Evolutionary conservation across 345 rosid species (phyloP).

Genomic region (Chamaenerion angustifolium): DNA sequence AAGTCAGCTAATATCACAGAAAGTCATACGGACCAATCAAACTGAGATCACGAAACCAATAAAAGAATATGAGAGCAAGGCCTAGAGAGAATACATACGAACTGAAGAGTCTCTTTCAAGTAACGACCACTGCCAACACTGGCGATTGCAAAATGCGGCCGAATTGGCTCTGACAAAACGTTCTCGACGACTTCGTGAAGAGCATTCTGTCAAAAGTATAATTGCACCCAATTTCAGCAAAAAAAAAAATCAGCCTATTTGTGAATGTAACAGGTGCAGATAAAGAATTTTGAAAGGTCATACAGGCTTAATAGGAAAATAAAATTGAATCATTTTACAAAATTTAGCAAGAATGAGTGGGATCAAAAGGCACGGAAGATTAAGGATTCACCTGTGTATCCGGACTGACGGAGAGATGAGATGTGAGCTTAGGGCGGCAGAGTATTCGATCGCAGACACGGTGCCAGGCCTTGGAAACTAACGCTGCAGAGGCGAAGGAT

Average conservation of each 20-base stretch:
- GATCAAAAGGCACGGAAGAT: not conserved
- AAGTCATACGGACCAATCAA: not conserved
- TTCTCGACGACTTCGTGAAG: conserved; percentile 43
- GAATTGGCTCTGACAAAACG: conserved; percentile 46
- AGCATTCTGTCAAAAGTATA: conserved; percentile 25
- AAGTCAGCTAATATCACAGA: conserved; percentile 19
- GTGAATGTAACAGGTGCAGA: not conserved
- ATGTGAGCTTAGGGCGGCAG: conserved; percentile 36
- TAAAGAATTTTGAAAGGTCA: not conserved
- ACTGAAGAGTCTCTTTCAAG: conserved; percentile 9
- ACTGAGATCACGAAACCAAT: not conserved
- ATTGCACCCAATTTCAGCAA: too few species aligned
- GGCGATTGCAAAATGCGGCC: conserved; percentile 53
- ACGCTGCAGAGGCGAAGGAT: conserved; percentile 39
- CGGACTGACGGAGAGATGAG: conserved; percentile 37
- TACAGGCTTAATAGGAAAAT: not conserved
- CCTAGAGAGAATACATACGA: conserved; percentile 15
- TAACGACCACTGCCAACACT: conserved; percentile 8
- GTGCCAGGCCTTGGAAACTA: conserved; percentile 39
- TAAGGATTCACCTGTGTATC: conserved; percentile 18
- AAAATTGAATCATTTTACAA: too few species aligned
- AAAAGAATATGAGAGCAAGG: not conserved
- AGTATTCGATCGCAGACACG: conserved; percentile 24
- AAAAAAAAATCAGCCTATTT: too few species aligned
- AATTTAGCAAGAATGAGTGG: not conserved